Percentiles rank a stretch among this genome's conserved stretches.
phyloP scores from a whole-genome alignment of 192 early-diverging fungal species.

The Lobulomyces angularis region DNA sequence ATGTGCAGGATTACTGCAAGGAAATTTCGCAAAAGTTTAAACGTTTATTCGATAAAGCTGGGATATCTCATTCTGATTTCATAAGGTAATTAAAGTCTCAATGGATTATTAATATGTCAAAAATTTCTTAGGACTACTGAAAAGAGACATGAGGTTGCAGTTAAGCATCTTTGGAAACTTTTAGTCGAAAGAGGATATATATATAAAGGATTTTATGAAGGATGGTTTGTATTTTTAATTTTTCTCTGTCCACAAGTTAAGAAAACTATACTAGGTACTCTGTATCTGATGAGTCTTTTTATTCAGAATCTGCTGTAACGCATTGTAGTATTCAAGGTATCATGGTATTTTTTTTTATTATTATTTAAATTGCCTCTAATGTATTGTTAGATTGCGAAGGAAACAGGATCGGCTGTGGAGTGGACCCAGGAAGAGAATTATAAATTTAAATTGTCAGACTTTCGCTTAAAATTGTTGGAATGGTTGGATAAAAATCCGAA shows the following conservation, averaged over 20 bases:
- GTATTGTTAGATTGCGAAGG: conserved; percentile 55
- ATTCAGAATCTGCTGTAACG: conserved; percentile 38
- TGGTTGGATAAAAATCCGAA: conserved; percentile 62
- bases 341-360: not conserved
- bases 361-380: not conserved
- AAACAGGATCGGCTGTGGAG: conserved; percentile 73
- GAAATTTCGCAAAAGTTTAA: conserved; percentile 50
- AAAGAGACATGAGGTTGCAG: conserved; percentile 52
- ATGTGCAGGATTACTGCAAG: conserved; percentile 70
- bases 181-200: conserved; percentile 62
- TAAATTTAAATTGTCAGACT: conserved; percentile 68
- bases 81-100: no score
- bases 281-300: conserved; percentile 90
- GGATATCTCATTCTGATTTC: conserved; percentile 66
- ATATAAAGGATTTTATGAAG: conserved; percentile 80
- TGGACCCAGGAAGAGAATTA: conserved; percentile 90
- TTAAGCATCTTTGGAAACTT: conserved; percentile 59
- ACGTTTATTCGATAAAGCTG: conserved; percentile 56
- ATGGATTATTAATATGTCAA: no score
- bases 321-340: no score
- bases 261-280: no score
- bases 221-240: no score
- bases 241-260: no score
- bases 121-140: conserved; percentile 89
- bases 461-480: conserved; percentile 40